Evolutionary conservation across 179 eudicot species (phyloP), one percentile per base, ranked within the genome.

Genomic region (Spergularia azorica): DNA sequence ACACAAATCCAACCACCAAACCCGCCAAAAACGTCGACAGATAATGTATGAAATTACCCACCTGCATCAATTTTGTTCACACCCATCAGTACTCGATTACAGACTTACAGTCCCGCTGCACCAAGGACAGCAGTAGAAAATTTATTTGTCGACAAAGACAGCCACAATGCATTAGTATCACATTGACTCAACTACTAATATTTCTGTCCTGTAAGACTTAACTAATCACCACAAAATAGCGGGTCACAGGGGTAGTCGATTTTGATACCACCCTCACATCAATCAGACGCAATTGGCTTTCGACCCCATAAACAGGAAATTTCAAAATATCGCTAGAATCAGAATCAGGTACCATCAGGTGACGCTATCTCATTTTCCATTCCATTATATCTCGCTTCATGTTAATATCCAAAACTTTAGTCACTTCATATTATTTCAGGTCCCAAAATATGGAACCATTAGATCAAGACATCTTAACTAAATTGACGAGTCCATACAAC

Each of bases 11-110:
- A 60, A 96, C 99, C 90, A 94, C 99, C 90, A 96, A 76, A 71
- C 99, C 99, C 54, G 99, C 99, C 92, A 95, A 73, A 81, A 95
- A 95, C n/a, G 99, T 95, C 18, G 99, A 95, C 1, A 95, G 90
- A 80, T 95, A 95, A 80, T 95, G 99, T 69, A 95, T 90, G 84
- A 95, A 95, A 78, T 95, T 95, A 60, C 99, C 99, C 80, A 95
- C 99, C 99, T 95, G 78, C 68, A 86, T 72, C 18, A 64, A 61
- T 70, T 66, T 56, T 43, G 43, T 32, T 64, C 52, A 48, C 18
- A 72, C 38, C 62, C 78, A 72, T 76, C 67, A 76, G 2, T 43
- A 36, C 51, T 65, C 59, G 14, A 3, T 15, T 61, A 39, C 50
- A 46, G 50, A 2, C 50, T 15, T 61, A 39, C 50, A 46, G 50